phyloP scores from a whole-genome alignment of 768 basidiomycete species.

The Calocybe cyanea region DNA sequence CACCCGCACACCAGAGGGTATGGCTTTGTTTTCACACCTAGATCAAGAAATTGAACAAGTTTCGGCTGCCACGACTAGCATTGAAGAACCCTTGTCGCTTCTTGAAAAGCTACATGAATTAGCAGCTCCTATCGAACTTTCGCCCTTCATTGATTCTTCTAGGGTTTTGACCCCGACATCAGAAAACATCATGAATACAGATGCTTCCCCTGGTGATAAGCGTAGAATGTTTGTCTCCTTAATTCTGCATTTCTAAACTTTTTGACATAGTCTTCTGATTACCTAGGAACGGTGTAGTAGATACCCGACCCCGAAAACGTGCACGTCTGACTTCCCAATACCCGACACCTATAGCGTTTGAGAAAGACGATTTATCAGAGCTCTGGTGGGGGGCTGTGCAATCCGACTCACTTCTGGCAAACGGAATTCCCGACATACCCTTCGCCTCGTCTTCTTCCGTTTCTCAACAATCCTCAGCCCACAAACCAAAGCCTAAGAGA shows the following conservation, averaged over 20 bases:
- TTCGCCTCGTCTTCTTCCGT: slow-evolving; percentile 29
- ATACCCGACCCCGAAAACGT: slow-evolving; percentile 60
- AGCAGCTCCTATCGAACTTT: slow-evolving; percentile 31
- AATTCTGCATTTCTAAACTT: slow-evolving; percentile 3
- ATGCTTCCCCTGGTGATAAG: slow-evolving; percentile 51
- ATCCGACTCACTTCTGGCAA: slow-evolving; percentile 56
- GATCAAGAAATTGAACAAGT: slow-evolving; percentile 45
- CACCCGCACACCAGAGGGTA: slow-evolving; percentile 67
- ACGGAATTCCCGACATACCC: slow-evolving; percentile 58
- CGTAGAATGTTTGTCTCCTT: slow-evolving; percentile 47
- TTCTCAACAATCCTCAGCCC: slow-evolving; percentile 13
- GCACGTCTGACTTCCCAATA: slow-evolving; percentile 42
- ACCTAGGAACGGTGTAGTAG: slow-evolving; percentile 29
- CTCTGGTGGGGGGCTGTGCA: slow-evolving; percentile 77
- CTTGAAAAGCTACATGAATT: slow-evolving; percentile 33
- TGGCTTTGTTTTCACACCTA: slow-evolving; percentile 61
- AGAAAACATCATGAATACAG: slow-evolving; percentile 23
- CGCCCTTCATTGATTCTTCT: slow-evolving; percentile 27
- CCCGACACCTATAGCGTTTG: slow-evolving; percentile 31
- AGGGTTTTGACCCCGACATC: slow-evolving; percentile 15
- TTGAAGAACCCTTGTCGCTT: slow-evolving; percentile 13
- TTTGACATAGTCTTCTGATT: background rate
- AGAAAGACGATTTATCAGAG: slow-evolving; percentile 43
- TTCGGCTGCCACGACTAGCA: slow-evolving; percentile 3
- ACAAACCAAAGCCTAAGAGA: slow-evolving; percentile 29